Evolutionary conservation across 2,329 filamentous ascomycete species (phyloP).

Genomic region (Fusarium multiceps): DNA sequence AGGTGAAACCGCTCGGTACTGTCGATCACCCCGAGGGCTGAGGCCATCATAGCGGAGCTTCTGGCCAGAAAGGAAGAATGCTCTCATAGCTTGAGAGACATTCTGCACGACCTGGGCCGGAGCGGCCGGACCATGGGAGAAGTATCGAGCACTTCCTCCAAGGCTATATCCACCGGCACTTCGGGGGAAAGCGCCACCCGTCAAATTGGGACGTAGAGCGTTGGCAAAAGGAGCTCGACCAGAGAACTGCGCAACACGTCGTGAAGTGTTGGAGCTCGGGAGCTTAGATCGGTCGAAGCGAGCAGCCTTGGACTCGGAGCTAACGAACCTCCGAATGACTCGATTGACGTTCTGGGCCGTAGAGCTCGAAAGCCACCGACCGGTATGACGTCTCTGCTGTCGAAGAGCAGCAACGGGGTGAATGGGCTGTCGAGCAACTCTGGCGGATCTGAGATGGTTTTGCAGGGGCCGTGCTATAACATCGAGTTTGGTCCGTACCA

Average conservation of each 20-base stretch:
- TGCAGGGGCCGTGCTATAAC: constrained; percentile 58
- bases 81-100: constrained; percentile 91
- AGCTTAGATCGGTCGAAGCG: constrained; percentile 62
- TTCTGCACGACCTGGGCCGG: constrained; percentile 94
- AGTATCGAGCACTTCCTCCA: constrained; percentile 82
- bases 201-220: constrained; percentile 90
- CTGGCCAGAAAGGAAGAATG: constrained; percentile 91
- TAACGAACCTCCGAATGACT: constrained; percentile 64
- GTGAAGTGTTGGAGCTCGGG: constrained; percentile 61
- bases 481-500: constrained; percentile 62
- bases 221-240: constrained; percentile 87
- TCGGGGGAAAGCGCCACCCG: constrained; percentile 84
- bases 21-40: constrained; percentile 77
- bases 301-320: constrained; percentile 51
- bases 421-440: constrained; percentile 61
- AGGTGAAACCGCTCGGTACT: constrained; percentile 80
- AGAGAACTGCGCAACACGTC: constrained; percentile 69
- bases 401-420: constrained; percentile 65
- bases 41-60: constrained; percentile 88
- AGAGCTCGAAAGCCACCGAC: constrained; percentile 61
- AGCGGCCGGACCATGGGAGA: constrained; percentile 86
- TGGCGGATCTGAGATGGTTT: constrained; percentile 55
- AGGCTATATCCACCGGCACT: constrained; percentile 90
- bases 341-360: constrained; percentile 57
- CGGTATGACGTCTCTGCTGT: constrained; percentile 56